phyloP scores from a whole-genome alignment of 805 yeast genomes.

The Cyberlindnera mycetangii region DNA sequence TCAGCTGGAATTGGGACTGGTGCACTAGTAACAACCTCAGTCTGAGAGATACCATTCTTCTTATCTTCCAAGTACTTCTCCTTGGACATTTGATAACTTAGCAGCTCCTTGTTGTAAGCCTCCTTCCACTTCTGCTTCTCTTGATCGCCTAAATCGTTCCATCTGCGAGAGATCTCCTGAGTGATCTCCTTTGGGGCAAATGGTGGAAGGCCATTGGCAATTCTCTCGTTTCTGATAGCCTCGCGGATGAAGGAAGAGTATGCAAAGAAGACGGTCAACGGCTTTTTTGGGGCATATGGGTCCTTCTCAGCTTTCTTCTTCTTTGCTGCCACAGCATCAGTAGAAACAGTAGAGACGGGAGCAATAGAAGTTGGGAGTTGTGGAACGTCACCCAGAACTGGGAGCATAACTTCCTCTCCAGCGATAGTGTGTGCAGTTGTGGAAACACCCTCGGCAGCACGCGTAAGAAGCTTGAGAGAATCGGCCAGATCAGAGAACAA shows the following conservation, averaged over 20 bases:
- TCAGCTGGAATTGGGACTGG: conserved; percentile 40
- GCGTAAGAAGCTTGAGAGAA: conserved; percentile 37
- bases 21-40: conserved; percentile 34
- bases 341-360: neutral
- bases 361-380: conserved; percentile 7
- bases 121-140: conserved; percentile 75
- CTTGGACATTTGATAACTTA: conserved; percentile 42
- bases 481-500: conserved; percentile 42
- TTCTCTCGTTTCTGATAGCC: conserved; percentile 65
- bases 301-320: conserved; percentile 61
- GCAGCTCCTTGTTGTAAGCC: conserved; percentile 43
- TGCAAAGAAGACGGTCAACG: conserved; percentile 81
- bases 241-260: conserved; percentile 75
- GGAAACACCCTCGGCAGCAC: conserved; percentile 33
- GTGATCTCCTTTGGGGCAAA: conserved; percentile 76
- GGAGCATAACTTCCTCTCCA: conserved; percentile 12
- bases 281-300: conserved; percentile 95
- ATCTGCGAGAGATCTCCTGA: conserved; percentile 70
- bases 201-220: conserved; percentile 53
- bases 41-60: conserved; percentile 34
- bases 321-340: conserved; percentile 17
- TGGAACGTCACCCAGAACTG: conserved; percentile 11
- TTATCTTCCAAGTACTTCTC: conserved; percentile 45
- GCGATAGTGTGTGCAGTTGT: conserved; percentile 24
- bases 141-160: conserved; percentile 69